Base-by-base conservation (phyloP, 345 rosid species). In the Eucalyptus pauciflora region DNA sequence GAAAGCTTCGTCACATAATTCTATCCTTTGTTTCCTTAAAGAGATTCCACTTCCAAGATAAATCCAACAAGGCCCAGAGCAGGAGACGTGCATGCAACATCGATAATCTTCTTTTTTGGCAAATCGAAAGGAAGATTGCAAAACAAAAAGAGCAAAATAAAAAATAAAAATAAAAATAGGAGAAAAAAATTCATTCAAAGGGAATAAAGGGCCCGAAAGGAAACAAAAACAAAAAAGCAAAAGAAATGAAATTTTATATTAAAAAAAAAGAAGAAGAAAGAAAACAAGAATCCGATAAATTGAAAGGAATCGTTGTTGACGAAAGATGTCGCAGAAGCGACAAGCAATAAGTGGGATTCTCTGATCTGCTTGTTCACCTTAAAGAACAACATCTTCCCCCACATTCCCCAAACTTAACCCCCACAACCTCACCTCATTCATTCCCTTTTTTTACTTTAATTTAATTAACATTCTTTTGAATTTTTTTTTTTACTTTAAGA, bases 281-380 rank as follows among this genome's bases (percentile, higher is more conserved):
- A 37, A 37, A 37, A 18, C 4, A 6, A 20, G 24, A 20, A 17
- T 69, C 62, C 83, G 48, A 76, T 41, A 24, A 41, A 76, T 76
- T 85, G 37, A 50, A 85, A 31, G 56, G 87, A 50, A 50, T 46
- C 20, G 56, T 46, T 27, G 56, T 46, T 27, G 41, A 27, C 12
- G 87, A 54, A 56, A 62, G 49, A 9, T 71, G 51, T 50, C 24
- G 4, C 29, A 62, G 46, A 88, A 89, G 90, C 91, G 93, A 91
- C 93, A 87, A 94, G 18, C 88, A 41, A 90, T 92, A 22, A 93
- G 91, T 93, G 94, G 93, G 91, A 91, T 92, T 91, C 89, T 86
- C 92, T 87, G 88, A 22, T 27, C 56, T 58, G n/a, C 86, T 6
- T 86, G 69, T 46, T 76, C 83, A 71, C 83, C 83, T 71, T 37